These are phyloP conservation scores for Fusarium fracticaudum DNA, from an alignment of 2,329 filamentous ascomycete genomes.

Conservation along the genomic window DNA sequence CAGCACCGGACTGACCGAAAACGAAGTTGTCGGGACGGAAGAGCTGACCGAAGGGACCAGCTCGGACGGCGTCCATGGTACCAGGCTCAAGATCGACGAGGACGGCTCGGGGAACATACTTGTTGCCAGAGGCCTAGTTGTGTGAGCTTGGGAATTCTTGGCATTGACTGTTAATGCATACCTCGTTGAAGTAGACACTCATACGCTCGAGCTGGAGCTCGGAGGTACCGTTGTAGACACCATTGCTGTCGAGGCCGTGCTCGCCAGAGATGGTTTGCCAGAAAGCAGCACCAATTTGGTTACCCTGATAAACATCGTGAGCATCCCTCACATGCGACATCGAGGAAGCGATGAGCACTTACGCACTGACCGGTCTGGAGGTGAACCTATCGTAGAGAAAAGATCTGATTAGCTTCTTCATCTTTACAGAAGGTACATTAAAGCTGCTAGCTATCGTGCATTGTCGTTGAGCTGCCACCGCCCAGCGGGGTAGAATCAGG, in stretches of 20 bases:
- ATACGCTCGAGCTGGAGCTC: slow-evolving; percentile 99
- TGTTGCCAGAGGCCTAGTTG: slow-evolving; percentile 88
- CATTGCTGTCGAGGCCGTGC: slow-evolving; percentile 97
- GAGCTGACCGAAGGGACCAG: slow-evolving; percentile 97
- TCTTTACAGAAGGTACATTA: slow-evolving; percentile 16
- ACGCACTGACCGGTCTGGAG: slow-evolving; percentile 99
- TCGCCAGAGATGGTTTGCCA: slow-evolving; percentile 91
- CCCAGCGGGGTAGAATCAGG: slow-evolving; percentile 53
- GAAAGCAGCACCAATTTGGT: slow-evolving; percentile 99
- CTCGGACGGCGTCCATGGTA: slow-evolving; percentile 99
- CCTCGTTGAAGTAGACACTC: slow-evolving; percentile 98
- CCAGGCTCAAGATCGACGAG: slow-evolving; percentile 99
- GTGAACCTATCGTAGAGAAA: slow-evolving; percentile 82
- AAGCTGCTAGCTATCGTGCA: slow-evolving; percentile 21
- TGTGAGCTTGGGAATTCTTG: slow-evolving; percentile 20
- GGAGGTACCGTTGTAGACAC: slow-evolving; percentile 98
- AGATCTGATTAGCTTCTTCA: slow-evolving; percentile 64
- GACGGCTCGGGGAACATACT: slow-evolving; percentile 98
- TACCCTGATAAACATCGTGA: slow-evolving; percentile 74
- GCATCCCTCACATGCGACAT: slow-evolving; percentile 36
- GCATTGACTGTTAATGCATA: slow-evolving; percentile 44
- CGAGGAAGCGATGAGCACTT: slow-evolving; percentile 50
- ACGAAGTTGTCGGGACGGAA: slow-evolving; percentile 99
- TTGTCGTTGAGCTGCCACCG: slow-evolving; percentile 26
- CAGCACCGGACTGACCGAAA: slow-evolving; percentile 98